Base-by-base conservation (phyloP, 1,139 yeast species). In the Geotrichum fermentans region DNA sequence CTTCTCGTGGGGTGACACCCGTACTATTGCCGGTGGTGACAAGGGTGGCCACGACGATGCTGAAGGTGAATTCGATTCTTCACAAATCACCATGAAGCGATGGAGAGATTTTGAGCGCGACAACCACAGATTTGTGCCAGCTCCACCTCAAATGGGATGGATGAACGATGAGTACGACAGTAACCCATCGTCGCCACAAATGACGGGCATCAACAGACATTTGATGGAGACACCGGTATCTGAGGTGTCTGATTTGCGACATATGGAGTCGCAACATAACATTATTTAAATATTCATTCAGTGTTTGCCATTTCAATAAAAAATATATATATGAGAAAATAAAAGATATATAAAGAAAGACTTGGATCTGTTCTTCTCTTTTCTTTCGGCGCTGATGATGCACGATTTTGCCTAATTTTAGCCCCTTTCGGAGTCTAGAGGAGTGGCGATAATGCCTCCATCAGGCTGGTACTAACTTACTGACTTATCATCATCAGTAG, bases 1-100 rank as follows among this genome's bases (percentile, higher is more conserved):
- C 67, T 92, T 92, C 71, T 81, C 92, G 61, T 92, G 98, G 98
- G 98, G 98, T 67, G 97, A 90, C 57, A 92, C 98, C 4, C 79
- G 98, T 73, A 77, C 85, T 18, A 80, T 92, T 52, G 80, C 79
- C 17, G 95, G 92, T 40, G 94, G 80, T 10, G 72, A 67, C 49
- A 71, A 70, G 54, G 79, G 74, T 54, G 85, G 80, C 32, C 95
- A 87, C 64, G 89, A 80, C 50, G 79, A 72, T 40, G 72, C 57
- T 7, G 87, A 78, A 46, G 97, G 97, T 57, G 83, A 81, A 55
- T 92, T 92, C 64, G 97, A 92, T 65, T 85, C 95, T 17, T 79
- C 94, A 2, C 80, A 79, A 62, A 90, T 92, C 63, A 77, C 78
- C 51, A 89, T 90, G 94, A 86, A 83, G 73, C 77, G 94, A 56